Evolutionary conservation across 768 basidiomycete genomes (phyloP).

Genomic region (Boletellus emodensis): DNA sequence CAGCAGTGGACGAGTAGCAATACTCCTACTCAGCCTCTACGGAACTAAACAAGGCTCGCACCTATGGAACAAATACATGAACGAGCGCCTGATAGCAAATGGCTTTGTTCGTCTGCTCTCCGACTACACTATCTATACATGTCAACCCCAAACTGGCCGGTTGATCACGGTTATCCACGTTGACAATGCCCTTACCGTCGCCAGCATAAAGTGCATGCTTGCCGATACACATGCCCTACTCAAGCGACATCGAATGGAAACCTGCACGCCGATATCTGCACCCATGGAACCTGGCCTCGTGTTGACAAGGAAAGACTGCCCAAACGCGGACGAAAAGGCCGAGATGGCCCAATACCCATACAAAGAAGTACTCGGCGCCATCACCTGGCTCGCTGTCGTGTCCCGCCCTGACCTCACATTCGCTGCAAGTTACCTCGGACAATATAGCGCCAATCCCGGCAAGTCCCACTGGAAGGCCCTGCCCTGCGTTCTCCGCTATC

Average conservation of each 20-base stretch:
- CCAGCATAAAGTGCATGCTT: no score
- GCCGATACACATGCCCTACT: no score
- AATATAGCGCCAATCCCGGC: neutral
- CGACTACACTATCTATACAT: neutral
- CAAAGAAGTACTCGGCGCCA: neutral
- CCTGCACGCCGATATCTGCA: no score
- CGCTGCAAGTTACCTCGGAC: neutral
- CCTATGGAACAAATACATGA: constrained; percentile 31
- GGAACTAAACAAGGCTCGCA: constrained; percentile 36
- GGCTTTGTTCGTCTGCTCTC: neutral
- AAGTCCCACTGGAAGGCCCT: constrained; percentile 13
- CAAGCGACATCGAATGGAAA: no score
- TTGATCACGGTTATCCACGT: neutral
- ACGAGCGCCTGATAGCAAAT: neutral
- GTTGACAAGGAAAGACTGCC: no score
- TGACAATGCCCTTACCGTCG: constrained; percentile 1
- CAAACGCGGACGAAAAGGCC: no score
- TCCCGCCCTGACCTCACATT: neutral
- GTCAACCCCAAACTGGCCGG: neutral
- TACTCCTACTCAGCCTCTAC: constrained; percentile 31
- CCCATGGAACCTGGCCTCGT: no score
- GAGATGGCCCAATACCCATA: neutral
- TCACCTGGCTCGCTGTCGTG: neutral
- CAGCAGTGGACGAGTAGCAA: constrained; percentile 21
- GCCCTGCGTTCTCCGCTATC: constrained; percentile 9